Evolutionary conservation across 2,329 filamentous ascomycete genomes (phyloP).

Genomic region (Trichoderma sp.): DNA sequence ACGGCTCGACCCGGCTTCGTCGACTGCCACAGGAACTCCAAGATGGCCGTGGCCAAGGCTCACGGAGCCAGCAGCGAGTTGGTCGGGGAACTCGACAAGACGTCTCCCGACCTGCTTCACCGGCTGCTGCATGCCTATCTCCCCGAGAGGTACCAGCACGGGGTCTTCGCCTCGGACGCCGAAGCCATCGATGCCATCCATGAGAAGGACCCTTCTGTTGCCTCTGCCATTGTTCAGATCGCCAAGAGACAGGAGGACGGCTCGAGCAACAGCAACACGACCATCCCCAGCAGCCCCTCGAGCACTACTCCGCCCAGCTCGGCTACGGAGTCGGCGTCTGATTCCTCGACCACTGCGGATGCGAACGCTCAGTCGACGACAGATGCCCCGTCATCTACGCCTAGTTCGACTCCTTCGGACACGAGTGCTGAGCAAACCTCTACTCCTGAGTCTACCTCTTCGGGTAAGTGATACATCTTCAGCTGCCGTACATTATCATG

Average conservation of each 20-base stretch:
- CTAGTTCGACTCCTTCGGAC: not conserved
- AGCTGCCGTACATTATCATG: not conserved
- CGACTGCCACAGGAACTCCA: constrained; percentile 18
- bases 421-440: not conserved
- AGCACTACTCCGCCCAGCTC: constrained; percentile 24
- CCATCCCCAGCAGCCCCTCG: constrained; percentile 22
- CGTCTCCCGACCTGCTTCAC: constrained; percentile 65
- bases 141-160: constrained; percentile 66
- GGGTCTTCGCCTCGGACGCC: constrained; percentile 66
- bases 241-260: constrained; percentile 60
- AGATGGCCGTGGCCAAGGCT: constrained; percentile 24
- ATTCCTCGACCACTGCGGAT: not conserved
- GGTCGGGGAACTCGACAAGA: constrained; percentile 46
- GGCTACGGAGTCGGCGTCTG: not conserved
- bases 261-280: constrained; percentile 36
- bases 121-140: constrained; percentile 66
- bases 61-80: constrained; percentile 36
- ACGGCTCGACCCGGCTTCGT: constrained; percentile 22
- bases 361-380: not conserved
- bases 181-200: constrained; percentile 65
- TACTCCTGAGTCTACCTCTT: not conserved
- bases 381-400: not conserved
- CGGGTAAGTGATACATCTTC: constrained; percentile 1
- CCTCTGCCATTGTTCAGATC: constrained; percentile 64
- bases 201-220: constrained; percentile 61